Conservation (phyloP, 805 yeast genomes). For the Pichia exigua region DNA sequence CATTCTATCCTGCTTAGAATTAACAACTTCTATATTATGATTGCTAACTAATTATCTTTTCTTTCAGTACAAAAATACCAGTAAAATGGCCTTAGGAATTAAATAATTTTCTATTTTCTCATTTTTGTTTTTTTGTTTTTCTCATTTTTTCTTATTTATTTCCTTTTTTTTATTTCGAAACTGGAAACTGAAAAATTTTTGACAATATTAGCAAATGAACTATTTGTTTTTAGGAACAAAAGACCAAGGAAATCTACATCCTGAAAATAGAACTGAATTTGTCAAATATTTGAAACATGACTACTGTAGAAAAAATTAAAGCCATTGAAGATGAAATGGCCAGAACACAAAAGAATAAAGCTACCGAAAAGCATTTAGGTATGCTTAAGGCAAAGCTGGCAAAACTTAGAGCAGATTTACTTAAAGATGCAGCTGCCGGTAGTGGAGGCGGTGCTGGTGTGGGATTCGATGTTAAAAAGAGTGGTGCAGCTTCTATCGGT, state of each 20-base stretch:
- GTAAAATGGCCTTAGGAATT: no score
- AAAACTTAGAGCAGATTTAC: conserved; percentile 83
- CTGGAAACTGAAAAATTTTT: neutral
- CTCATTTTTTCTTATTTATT: neutral
- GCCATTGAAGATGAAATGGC: conserved; percentile 98
- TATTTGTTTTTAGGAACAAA: neutral
- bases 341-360: conserved; percentile 94
- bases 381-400: conserved; percentile 96
- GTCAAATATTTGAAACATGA: conserved; percentile 33
- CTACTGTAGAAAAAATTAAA: conserved; percentile 68
- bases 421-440: conserved; percentile 59
- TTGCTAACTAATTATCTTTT: no score
- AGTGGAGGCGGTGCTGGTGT: conserved; percentile 89
- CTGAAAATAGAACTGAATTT: neutral
- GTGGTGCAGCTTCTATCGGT: conserved; percentile 96
- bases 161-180: neutral
- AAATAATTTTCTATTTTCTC: neutral
- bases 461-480: conserved; percentile 97
- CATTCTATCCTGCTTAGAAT: no score
- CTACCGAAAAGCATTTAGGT: conserved; percentile 95
- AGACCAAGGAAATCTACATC: neutral
- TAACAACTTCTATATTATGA: neutral
- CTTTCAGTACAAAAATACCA: neutral
- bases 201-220: neutral
- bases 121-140: neutral